These are phyloP conservation scores for Leishmania gerbilli DNA, from an alignment of 208 protist genomes.

Conservation along the genomic window DNA sequence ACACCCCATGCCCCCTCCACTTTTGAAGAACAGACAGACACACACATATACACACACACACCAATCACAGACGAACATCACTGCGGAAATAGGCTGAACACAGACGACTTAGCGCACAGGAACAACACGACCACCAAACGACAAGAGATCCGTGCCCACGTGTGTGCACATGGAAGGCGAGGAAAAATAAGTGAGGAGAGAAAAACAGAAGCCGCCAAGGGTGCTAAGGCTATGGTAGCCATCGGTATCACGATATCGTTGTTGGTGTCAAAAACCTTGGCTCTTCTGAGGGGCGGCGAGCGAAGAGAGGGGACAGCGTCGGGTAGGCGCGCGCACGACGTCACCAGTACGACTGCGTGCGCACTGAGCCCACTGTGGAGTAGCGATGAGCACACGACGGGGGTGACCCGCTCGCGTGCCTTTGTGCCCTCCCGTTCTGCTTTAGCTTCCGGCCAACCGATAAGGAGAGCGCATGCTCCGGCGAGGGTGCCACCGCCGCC, in stretches of 20 bases:
- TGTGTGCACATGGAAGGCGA: background rate
- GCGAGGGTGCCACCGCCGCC: background rate
- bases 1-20: background rate
- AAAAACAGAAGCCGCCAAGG: background rate
- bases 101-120: too few relatives aligned
- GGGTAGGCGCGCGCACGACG: background rate
- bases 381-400: background rate
- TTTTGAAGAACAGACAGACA: background rate
- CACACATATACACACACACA: background rate
- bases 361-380: conserved; percentile 7
- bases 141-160: background rate
- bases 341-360: background rate
- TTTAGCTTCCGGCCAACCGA: background rate
- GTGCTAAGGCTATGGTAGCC: background rate
- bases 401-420: background rate
- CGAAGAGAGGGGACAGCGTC: too few relatives aligned
- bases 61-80: background rate
- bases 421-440: background rate
- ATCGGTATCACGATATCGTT: background rate
- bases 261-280: background rate
- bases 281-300: background rate
- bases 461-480: background rate
- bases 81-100: background rate
- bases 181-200: background rate
- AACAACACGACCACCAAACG: background rate